Conservation (phyloP, 768 basidiomycete species). For the Auricularia heimuer region DNA sequence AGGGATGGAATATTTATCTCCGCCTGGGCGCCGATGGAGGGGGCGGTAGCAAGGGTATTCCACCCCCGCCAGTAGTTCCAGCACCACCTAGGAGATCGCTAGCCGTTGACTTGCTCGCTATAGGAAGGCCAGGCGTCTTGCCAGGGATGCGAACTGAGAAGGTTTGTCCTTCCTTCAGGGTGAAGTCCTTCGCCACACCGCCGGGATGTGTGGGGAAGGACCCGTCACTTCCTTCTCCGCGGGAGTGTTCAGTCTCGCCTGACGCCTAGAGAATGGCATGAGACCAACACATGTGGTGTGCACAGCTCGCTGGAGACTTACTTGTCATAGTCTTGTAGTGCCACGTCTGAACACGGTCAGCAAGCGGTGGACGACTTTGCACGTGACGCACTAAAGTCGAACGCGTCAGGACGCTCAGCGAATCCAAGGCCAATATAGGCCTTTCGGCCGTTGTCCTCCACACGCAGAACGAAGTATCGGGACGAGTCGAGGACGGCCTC, state of each 20-base stretch:
- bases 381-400: slow-evolving; percentile 5
- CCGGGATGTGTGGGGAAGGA: slow-evolving; percentile 56
- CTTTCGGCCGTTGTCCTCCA: slow-evolving; percentile 77
- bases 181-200: slow-evolving; percentile 88
- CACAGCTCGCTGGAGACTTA: slow-evolving; percentile 19
- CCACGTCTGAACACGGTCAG: slow-evolving; percentile 48
- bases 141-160: slow-evolving; percentile 87
- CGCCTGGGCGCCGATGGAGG: slow-evolving; percentile 24
- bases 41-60: slow-evolving; percentile 79
- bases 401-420: slow-evolving; percentile 49
- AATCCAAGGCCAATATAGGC: slow-evolving; percentile 95
- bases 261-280: slow-evolving; percentile 9
- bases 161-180: slow-evolving; percentile 89
- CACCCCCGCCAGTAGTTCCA: slow-evolving; percentile 25
- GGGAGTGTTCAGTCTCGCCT: slow-evolving; percentile 32
- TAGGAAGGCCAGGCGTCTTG: slow-evolving; percentile 21
- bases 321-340: slow-evolving; percentile 82
- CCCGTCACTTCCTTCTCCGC: slow-evolving; percentile 28
- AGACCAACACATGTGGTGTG: neutral
- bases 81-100: slow-evolving; percentile 16
- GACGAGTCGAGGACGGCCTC: slow-evolving; percentile 95
- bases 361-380: neutral
- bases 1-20: too few relatives aligned
- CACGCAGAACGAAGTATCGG: slow-evolving; percentile 86
- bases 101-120: slow-evolving; percentile 18